These are phyloP conservation scores for Caulochytrium protostelioides DNA, from an alignment of 371 early-diverging fungal genomes.

Conservation along the genomic window DNA sequence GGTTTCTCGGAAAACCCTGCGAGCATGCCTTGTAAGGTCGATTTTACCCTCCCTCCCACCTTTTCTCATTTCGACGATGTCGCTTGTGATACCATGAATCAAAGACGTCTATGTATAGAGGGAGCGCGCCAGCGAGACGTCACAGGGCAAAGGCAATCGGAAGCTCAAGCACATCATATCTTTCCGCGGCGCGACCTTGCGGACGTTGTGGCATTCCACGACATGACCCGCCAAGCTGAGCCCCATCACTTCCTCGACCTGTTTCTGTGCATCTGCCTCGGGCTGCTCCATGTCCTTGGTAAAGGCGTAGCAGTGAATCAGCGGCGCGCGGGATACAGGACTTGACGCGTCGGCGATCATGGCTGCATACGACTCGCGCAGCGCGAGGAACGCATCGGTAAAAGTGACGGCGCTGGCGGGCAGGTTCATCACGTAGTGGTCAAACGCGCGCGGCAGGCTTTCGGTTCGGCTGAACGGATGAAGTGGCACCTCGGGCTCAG, in stretches of 20 bases:
- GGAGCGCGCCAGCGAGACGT: no score
- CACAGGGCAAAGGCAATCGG: slow-evolving; percentile 37
- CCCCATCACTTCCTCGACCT: slow-evolving; percentile 15
- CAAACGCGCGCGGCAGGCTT: slow-evolving; percentile 58
- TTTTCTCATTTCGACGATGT: no score
- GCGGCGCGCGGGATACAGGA: slow-evolving; percentile 35
- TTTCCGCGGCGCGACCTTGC: slow-evolving; percentile 91
- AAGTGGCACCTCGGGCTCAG: neutral
- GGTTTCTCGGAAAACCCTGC: no score
- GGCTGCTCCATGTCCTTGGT: slow-evolving; percentile 48
- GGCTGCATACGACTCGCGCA: slow-evolving; percentile 12
- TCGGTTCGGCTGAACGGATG: no score
- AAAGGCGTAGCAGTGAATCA: slow-evolving; percentile 87
- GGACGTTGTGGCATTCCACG: slow-evolving; percentile 44
- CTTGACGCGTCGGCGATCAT: slow-evolving; percentile 16
- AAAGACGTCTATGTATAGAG: no score
- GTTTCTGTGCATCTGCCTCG: slow-evolving; percentile 41
- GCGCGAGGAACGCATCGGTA: slow-evolving; percentile 23
- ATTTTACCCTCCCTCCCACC: no score
- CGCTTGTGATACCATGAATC: no score
- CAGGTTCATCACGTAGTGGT: slow-evolving; percentile 94
- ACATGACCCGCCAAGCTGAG: slow-evolving; percentile 20
- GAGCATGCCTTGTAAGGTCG: no score
- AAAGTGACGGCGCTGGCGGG: slow-evolving; percentile 92
- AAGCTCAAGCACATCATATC: slow-evolving; percentile 92